A percentile compares a stretch with the other conserved stretches of the same genome.
phyloP scores from a whole-genome alignment of 179 eudicot species.

The Camellia oleifera region DNA sequence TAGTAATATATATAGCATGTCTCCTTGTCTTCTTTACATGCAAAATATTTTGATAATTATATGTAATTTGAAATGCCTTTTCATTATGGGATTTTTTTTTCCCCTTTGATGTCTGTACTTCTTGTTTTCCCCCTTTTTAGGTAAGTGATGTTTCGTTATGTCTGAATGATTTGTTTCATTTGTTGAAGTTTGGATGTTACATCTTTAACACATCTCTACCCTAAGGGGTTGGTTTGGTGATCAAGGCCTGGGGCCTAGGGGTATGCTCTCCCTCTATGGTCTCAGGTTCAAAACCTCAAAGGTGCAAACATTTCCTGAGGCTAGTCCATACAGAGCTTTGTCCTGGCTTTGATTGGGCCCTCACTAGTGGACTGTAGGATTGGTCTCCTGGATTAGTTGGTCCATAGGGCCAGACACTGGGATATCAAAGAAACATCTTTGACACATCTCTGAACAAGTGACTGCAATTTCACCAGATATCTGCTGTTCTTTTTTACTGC shows the following conservation, averaged over 20 bases:
- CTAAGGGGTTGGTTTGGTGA: background rate
- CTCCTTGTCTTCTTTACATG: background rate
- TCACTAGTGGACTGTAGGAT: too few relatives aligned
- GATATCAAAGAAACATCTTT: too few relatives aligned
- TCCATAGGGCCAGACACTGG: too few relatives aligned
- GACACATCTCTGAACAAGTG: too few relatives aligned
- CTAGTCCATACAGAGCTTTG: too few relatives aligned
- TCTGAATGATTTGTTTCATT: background rate
- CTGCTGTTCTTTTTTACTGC: background rate
- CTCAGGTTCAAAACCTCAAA: too few relatives aligned
- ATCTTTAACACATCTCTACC: background rate
- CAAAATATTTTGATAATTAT: background rate
- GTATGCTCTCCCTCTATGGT: too few relatives aligned
- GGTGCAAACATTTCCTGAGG: too few relatives aligned
- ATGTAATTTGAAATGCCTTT: background rate
- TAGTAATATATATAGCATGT: background rate
- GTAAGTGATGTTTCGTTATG: background rate
- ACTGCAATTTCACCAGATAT: background rate
- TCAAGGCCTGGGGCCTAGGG: too few relatives aligned
- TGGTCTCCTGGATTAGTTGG: too few relatives aligned
- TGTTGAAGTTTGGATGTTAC: background rate
- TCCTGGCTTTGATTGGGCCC: too few relatives aligned
- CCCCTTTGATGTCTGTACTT: background rate
- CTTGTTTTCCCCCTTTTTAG: background rate
- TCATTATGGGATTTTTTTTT: background rate